phyloP scores from a whole-genome alignment of 306 rosid genomes.

The Ceratonia siliqua region DNA sequence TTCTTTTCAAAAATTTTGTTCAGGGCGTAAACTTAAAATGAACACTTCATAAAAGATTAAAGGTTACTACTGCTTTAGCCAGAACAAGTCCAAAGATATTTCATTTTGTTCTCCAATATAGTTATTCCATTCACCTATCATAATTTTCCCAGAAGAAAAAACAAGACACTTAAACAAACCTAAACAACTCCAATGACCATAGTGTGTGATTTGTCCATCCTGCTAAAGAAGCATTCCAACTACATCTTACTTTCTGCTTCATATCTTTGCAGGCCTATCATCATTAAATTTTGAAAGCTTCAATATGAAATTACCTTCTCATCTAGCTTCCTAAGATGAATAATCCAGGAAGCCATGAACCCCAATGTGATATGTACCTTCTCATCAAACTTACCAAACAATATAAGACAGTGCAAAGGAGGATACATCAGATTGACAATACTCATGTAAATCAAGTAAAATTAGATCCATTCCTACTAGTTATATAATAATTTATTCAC shows the following conservation, averaged over 20 bases:
- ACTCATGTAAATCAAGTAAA: background rate
- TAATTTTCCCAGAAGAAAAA: background rate
- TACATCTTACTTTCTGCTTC: background rate
- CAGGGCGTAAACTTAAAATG: background rate
- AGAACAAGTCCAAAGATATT: constrained; percentile 2
- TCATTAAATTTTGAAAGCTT: background rate
- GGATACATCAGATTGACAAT: background rate
- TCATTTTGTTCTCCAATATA: constrained; percentile 13
- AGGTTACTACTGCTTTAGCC: background rate
- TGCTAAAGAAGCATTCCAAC: constrained; percentile 13
- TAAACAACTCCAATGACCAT: background rate
- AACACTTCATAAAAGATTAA: background rate
- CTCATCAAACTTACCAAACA: constrained; percentile 16
- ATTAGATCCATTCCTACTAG: background rate
- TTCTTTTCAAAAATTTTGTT: background rate
- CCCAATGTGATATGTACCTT: background rate
- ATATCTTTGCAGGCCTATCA: background rate
- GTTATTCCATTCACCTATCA: background rate
- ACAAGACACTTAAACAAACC: constrained; percentile 10
- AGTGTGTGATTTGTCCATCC: background rate
- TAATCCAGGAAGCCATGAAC: background rate
- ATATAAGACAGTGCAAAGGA: constrained; percentile 15
- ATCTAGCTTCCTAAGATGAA: background rate
- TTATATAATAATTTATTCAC: background rate
- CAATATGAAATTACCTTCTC: background rate